These are phyloP conservation scores for Luvunga scandens DNA, from an alignment of 345 rosid genomes.

Conservation along the genomic window DNA sequence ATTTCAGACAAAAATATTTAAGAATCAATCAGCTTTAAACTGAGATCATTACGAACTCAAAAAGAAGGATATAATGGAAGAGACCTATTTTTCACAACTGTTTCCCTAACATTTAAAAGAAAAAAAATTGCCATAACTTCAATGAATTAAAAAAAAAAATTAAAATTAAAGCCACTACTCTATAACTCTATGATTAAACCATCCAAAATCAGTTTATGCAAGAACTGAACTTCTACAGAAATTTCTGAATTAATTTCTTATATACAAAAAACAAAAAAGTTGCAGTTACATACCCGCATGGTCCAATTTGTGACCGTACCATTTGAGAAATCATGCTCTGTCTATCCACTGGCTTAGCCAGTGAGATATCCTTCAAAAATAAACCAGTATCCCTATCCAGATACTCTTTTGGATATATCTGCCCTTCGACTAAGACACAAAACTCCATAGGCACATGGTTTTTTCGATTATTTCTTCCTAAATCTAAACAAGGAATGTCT, in stretches of 20 bases:
- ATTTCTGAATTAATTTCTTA: neutral
- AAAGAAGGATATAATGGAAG: neutral
- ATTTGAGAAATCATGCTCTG: conserved; percentile 42
- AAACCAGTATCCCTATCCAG: conserved; percentile 39
- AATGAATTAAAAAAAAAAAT: neutral
- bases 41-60: neutral
- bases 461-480: conserved; percentile 47
- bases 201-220: neutral
- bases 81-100: neutral
- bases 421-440: conserved; percentile 72
- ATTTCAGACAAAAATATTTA: neutral
- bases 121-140: neutral
- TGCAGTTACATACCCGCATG: conserved; percentile 56
- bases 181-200: neutral
- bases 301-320: conserved; percentile 51
- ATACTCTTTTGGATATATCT: conserved; percentile 71
- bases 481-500: conserved; percentile 71
- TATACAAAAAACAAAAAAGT: neutral
- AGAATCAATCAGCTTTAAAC: neutral
- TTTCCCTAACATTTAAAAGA: neutral
- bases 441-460: conserved; percentile 81
- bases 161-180: neutral
- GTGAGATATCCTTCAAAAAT: conserved; percentile 44
- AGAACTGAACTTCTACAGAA: neutral
- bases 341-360: conserved; percentile 47